Evolutionary conservation across 352 stramenopile genomes (phyloP).

Genomic region (Peronospora belbahrii): DNA sequence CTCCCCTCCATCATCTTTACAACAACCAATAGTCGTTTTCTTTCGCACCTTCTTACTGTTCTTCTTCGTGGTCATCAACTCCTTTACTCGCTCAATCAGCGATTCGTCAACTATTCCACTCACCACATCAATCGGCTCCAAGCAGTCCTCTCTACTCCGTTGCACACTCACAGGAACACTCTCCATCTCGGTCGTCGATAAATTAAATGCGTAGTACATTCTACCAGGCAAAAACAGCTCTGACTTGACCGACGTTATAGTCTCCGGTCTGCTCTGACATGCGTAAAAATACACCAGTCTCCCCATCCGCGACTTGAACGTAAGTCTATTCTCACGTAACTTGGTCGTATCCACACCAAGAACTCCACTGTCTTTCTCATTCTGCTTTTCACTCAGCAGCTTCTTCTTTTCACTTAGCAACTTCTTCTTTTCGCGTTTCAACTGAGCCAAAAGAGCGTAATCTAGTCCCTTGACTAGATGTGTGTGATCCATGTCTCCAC

Average conservation of each 20-base stretch:
- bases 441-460: conserved; percentile 76
- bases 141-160: conserved; percentile 66
- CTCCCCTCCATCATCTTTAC: background rate
- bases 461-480: conserved; percentile 88
- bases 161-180: conserved; percentile 58
- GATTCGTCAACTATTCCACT: conserved; percentile 43
- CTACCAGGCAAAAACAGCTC: conserved; percentile 64
- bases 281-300: conserved; percentile 60
- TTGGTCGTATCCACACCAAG: background rate
- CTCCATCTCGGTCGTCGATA: conserved; percentile 31
- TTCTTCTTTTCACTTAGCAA: conserved; percentile 71
- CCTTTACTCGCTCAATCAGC: conserved; percentile 35
- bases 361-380: conserved; percentile 6
- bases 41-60: conserved; percentile 35
- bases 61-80: conserved; percentile 23
- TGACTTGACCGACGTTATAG: conserved; percentile 24
- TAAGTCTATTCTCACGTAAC: conserved; percentile 21
- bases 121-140: conserved; percentile 45
- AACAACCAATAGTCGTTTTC: conserved; percentile 31
- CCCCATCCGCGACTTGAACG: conserved; percentile 54
- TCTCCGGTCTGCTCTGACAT: conserved; percentile 32
- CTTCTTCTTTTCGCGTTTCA: conserved; percentile 73
- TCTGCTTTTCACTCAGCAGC: conserved; percentile 30
- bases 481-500: conserved; percentile 77
- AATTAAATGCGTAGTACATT: conserved; percentile 71